A percentile compares a stretch with the other conserved stretches of the same genome.
Evolutionary conservation across 2,329 filamentous ascomycete species (phyloP).

Genomic region (Fusarium sp.): DNA sequence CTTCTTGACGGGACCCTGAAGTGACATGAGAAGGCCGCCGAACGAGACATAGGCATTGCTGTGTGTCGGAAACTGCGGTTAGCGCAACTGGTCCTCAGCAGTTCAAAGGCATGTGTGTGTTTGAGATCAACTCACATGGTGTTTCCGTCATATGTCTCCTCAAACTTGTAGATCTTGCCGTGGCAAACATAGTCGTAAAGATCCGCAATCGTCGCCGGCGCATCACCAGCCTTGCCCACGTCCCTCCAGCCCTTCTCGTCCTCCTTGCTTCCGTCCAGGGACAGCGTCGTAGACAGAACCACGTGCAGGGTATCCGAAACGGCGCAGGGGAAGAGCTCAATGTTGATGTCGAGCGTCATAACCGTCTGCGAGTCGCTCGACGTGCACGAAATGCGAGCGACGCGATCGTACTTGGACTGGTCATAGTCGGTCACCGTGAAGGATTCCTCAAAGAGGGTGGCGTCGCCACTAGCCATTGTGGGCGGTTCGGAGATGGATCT

Average conservation of each 20-base stretch:
- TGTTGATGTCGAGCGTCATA: conserved; percentile 92
- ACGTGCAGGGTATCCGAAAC: conserved; percentile 82
- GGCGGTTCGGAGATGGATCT: neutral
- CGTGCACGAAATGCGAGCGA: conserved; percentile 83
- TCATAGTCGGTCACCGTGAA: conserved; percentile 86
- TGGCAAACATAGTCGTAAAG: conserved; percentile 90
- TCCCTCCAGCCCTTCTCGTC: conserved; percentile 86
- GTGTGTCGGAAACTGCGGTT: conserved; percentile 22
- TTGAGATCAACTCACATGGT: conserved; percentile 71
- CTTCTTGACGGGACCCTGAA: conserved; percentile 96
- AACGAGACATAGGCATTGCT: conserved; percentile 97
- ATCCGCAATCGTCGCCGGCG: conserved; percentile 74
- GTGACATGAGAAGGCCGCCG: conserved; percentile 87
- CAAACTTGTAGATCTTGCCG: conserved; percentile 89
- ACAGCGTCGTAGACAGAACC: conserved; percentile 85
- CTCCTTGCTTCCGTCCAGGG: conserved; percentile 85
- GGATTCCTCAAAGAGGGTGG: conserved; percentile 91
- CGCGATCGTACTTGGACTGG: conserved; percentile 92
- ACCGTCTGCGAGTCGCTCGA: conserved; percentile 79
- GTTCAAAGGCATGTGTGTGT: neutral
- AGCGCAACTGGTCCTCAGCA: conserved; percentile 9
- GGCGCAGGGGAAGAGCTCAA: conserved; percentile 84
- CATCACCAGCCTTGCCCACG: conserved; percentile 63
- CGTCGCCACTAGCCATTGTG: conserved; percentile 70
- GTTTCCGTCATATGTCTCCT: conserved; percentile 81